Evolutionary conservation across 2,329 filamentous ascomycete genomes (phyloP), one percentile per base, ranked within the genome.

Genomic region (Fusarium sp.): DNA sequence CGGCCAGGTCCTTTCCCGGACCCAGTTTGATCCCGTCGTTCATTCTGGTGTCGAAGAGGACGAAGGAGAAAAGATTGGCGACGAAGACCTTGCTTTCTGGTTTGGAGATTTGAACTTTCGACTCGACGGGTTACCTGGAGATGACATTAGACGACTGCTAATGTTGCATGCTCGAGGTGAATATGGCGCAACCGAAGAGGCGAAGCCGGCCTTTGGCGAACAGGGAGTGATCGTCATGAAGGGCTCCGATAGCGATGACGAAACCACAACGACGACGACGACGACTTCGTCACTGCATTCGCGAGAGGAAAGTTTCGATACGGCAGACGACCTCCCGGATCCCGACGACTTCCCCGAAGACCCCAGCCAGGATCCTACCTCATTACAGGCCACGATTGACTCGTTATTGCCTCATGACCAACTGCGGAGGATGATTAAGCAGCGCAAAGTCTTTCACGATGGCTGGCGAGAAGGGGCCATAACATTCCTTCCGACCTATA

Each of bases 81-180:
- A 97, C 40, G 95, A 97, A 71, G 96, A 99, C 76, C 94, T 98
- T 81, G 90, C 91, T 0, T 98, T 99, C 76, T 98, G 95, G 94
- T 93, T 97, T 76, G 96, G 96, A 7, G 96, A 99, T 79, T 85
- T 99, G 43, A 99, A 99, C 78, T 99, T 98, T 77, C 90, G 96
- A 34, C 86, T 99, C 1, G 94, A 97, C 53, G 93, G 92, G 46
- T 88, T 98, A 51, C 93, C 95, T 0, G 95, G 94, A 1, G 92
- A 96, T 39, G 96, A 99, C 78, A 96, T 99, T 48, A 89, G 95
- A 34, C 89, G 92, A 50, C 83, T 98, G 7, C 85, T 99, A 39
- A 92, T 91, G 76, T 86, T 98, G 6, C 95, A 98, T 78, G 92
- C 93, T 0, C 87, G 87, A 36, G 94, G 94, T 62, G 91, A 95